Base-by-base conservation (phyloP, 352 stramenopile genomes). In the Discostella stelligera region DNA sequence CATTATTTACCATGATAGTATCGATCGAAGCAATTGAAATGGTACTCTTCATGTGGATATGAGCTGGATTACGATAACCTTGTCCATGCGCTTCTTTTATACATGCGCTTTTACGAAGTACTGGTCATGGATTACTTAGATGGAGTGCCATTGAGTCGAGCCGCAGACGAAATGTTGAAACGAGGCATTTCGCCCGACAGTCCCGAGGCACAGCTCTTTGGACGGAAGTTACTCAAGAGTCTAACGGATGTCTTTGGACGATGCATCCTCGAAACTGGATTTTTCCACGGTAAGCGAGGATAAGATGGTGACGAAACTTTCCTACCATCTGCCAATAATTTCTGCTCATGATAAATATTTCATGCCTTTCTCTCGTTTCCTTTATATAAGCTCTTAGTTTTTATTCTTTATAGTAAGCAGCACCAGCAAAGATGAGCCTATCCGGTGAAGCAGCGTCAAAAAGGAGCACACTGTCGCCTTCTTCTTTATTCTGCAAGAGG, bases 61-160 rank as follows among this genome's bases (percentile, higher is more conserved):
- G n/a, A n/a, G n/a, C n/a, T n/a, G n/a, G 14, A 55, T 55, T 4
- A 1, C 2, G 21, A 18, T 18, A 20, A 1, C 48, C 14, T 23
- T 32, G 27, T 32, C 27, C 5, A 32, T 32, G 5, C 27, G 5
- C 27, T 32, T 2, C 27, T 32, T 6, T 32, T 6, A 2, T 6
- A 32, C 37, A 44, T 44, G 13, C 7, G 7, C 2, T 14, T 44
- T 10, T 44, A 58, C 21, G 32, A 58, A 25, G 91, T 95, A 0
- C 72, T 96, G n/a, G 89, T 95, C 25, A 95, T 95, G 90, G 91
- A 95, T 71, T 95, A 91, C 80, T 77, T 95, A 8, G 58, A 92
- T 27, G 91, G 91, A 11, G 91, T 94, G 48, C 87, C 90, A 30
- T 71, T 95, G 7, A 93, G 81, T 62, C 69, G 86, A 16, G 64